These are phyloP conservation scores for Xylaria flabelliformis DNA, from an alignment of 495 filamentous ascomycete genomes.

Conservation along the genomic window DNA sequence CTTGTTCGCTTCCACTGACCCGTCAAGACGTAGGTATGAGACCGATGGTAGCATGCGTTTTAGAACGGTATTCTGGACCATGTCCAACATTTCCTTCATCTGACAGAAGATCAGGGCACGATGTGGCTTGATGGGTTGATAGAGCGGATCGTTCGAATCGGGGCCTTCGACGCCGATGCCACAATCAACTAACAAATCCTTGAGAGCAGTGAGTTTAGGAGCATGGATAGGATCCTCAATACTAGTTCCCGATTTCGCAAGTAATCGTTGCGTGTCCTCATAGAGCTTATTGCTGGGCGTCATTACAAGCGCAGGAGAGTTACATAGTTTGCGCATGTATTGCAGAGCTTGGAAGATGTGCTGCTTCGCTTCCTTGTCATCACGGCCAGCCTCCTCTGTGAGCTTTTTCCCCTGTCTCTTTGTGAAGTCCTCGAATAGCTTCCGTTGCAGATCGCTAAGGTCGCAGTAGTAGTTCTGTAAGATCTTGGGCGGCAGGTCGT, in stretches of 20 bases:
- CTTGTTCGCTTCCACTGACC: conserved; percentile 84
- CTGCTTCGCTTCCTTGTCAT: conserved; percentile 90
- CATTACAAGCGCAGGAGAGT: conserved; percentile 93
- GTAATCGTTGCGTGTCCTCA: conserved; percentile 75
- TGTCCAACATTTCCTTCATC: conserved; percentile 99
- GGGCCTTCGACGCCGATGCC: conserved; percentile 83
- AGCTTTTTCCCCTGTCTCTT: conserved; percentile 90
- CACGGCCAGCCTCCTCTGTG: conserved; percentile 73
- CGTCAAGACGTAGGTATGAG: conserved; percentile 89
- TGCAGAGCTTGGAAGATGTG: conserved; percentile 99
- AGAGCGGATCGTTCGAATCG: conserved; percentile 65
- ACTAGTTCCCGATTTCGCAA: conserved; percentile 73
- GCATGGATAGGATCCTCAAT: conserved; percentile 87
- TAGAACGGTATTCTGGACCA: conserved; percentile 91
- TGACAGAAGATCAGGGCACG: conserved; percentile 97
- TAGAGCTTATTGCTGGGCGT: conserved; percentile 93
- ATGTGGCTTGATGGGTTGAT: conserved; percentile 86
- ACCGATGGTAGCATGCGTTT: conserved; percentile 84
- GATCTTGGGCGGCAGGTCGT: conserved; percentile 97
- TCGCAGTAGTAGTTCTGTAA: conserved; percentile 99
- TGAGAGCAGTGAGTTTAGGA: conserved; percentile 87
- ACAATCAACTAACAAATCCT: conserved; percentile 91
- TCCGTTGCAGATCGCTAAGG: conserved; percentile 92
- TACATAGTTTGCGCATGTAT: conserved; percentile 99
- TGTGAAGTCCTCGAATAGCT: conserved; percentile 93